Evolutionary conservation across 176 grass and related monocot species (phyloP).

Genomic region (Olyra latifolia): DNA sequence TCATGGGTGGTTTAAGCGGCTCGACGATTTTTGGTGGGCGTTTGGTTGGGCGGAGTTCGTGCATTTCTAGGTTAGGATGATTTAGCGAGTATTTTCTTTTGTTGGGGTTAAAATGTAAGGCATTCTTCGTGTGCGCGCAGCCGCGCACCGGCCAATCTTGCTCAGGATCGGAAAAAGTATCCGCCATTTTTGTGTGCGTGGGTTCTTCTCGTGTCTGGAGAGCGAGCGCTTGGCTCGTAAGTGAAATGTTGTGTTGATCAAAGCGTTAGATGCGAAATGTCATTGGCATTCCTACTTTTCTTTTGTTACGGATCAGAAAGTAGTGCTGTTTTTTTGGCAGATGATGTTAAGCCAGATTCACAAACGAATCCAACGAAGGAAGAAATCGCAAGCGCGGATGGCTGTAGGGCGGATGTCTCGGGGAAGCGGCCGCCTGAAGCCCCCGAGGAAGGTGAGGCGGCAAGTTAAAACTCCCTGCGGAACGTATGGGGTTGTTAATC

Average conservation of each 20-base stretch:
- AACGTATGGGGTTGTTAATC: too few relatives aligned
- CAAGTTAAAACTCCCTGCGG: background rate
- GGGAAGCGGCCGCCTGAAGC: background rate
- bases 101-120: background rate
- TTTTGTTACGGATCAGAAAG: background rate
- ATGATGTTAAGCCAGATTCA: background rate
- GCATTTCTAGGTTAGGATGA: background rate
- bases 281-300: background rate
- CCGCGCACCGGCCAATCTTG: background rate
- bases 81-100: background rate
- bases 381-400: background rate
- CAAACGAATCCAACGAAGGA: background rate
- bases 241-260: background rate
- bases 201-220: background rate
- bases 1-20: background rate
- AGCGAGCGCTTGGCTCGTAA: background rate
- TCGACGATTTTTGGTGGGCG: background rate
- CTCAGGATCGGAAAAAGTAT: background rate
- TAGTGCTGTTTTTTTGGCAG: conserved; percentile 4
- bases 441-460: background rate
- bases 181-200: background rate
- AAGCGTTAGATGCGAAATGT: background rate
- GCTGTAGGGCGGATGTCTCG: background rate
- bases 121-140: background rate
- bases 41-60: background rate